Conservation (phyloP, 495 filamentous ascomycete species). For the Penicillium coprophilum region DNA sequence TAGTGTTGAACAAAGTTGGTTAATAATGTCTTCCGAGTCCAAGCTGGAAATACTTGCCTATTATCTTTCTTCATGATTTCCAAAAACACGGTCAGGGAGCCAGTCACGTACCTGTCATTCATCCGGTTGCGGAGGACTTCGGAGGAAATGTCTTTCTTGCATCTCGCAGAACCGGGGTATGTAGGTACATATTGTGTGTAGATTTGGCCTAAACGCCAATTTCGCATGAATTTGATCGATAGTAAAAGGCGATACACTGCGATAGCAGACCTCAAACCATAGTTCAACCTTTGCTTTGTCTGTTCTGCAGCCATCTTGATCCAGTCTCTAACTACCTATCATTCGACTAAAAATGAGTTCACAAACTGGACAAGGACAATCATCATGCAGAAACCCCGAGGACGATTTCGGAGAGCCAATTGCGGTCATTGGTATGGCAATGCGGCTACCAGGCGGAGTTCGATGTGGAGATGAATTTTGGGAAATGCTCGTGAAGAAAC, state of each 20-base stretch:
- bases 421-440: constrained; percentile 48
- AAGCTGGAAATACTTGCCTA: background rate
- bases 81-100: too few species aligned
- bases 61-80: background rate
- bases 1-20: background rate
- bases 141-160: background rate
- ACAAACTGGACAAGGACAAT: constrained; percentile 9
- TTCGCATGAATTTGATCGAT: background rate
- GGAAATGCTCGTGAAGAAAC: constrained; percentile 38
- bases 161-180: background rate
- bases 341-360: constrained; percentile 9
- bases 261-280: background rate
- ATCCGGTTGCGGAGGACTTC: background rate
- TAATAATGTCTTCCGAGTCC: background rate
- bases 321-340: background rate
- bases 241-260: background rate
- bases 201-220: background rate
- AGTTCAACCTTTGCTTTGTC: background rate
- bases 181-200: constrained; percentile 6
- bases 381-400: constrained; percentile 3
- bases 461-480: constrained; percentile 33
- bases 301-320: constrained; percentile 4
- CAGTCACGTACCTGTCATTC: background rate
- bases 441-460: constrained; percentile 47
- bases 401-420: constrained; percentile 23